phyloP scores from a whole-genome alignment of 306 rosid species.

The Rosa persica region DNA sequence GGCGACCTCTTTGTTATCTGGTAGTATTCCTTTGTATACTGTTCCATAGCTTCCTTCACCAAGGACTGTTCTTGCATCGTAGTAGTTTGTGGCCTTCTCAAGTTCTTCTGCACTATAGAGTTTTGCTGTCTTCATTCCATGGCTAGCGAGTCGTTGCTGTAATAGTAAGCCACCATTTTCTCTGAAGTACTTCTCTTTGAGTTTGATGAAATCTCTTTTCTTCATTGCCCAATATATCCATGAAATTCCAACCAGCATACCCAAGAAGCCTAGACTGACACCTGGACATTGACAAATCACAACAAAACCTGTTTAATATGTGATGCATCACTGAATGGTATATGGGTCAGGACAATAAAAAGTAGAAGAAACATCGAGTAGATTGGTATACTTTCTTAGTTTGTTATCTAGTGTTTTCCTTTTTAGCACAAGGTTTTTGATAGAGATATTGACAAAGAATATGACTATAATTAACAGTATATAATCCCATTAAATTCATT shows the following conservation, averaged over 20 bases:
- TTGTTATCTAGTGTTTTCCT: neutral
- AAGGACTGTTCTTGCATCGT: neutral
- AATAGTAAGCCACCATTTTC: conserved; percentile 2
- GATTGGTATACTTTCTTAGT: neutral
- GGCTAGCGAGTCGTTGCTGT: neutral
- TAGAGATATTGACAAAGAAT: no score
- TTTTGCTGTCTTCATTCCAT: neutral
- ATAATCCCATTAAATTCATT: no score
- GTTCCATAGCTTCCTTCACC: conserved; percentile 21
- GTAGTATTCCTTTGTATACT: conserved; percentile 17
- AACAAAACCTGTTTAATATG: neutral
- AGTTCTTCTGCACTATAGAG: conserved; percentile 9
- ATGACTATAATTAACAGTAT: neutral
- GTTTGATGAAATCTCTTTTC: conserved; percentile 2
- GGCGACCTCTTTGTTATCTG: neutral
- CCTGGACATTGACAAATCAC: neutral
- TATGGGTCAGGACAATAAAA: neutral
- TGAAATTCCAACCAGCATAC: neutral
- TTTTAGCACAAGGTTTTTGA: neutral
- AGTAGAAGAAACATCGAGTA: neutral
- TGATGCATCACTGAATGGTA: neutral
- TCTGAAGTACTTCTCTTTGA: neutral
- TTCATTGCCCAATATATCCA: neutral
- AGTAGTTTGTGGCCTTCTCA: conserved; percentile 15
- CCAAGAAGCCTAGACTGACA: neutral